Evolutionary conservation across 1,284 basidiomycete genomes (phyloP).

Genomic region (Erythrobasidium hasegawianum): DNA sequence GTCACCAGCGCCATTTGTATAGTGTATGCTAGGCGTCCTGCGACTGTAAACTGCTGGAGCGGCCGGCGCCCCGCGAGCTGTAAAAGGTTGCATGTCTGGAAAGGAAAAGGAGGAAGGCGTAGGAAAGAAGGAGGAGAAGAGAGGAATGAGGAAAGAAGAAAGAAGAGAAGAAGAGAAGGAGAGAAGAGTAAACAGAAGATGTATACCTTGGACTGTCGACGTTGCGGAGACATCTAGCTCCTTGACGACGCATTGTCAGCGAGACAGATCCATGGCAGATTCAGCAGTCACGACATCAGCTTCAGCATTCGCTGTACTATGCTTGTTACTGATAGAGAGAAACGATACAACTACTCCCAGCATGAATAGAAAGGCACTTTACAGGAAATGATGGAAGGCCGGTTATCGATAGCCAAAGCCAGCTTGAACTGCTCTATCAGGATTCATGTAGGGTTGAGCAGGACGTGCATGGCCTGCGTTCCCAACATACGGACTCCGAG

Average conservation of each 20-base stretch:
- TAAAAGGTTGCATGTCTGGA: not conserved
- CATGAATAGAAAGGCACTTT: no score
- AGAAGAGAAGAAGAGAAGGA: not conserved
- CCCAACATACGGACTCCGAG: slow-evolving; percentile 8
- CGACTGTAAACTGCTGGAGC: not conserved
- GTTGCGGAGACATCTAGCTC: no score
- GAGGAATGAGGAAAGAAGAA: not conserved
- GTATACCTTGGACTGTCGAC: not conserved
- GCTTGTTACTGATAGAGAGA: no score
- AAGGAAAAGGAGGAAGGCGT: not conserved
- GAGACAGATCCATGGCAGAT: not conserved
- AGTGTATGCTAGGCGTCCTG: slow-evolving; percentile 1
- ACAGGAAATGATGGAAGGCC: not conserved
- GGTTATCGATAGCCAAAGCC: slow-evolving; percentile 6
- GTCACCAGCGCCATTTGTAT: not conserved
- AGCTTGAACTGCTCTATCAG: slow-evolving; percentile 23
- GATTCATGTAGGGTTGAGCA: slow-evolving; percentile 21
- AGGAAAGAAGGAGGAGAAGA: not conserved
- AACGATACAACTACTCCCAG: no score
- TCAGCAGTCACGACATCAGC: not conserved
- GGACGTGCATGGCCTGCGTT: not conserved
- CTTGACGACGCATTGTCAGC: not conserved
- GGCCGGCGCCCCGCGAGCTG: not conserved
- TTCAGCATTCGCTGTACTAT: no score
- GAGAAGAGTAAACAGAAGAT: not conserved